phyloP scores from a whole-genome alignment of 2,329 filamentous ascomycete species.

The Fusarium continuum region DNA sequence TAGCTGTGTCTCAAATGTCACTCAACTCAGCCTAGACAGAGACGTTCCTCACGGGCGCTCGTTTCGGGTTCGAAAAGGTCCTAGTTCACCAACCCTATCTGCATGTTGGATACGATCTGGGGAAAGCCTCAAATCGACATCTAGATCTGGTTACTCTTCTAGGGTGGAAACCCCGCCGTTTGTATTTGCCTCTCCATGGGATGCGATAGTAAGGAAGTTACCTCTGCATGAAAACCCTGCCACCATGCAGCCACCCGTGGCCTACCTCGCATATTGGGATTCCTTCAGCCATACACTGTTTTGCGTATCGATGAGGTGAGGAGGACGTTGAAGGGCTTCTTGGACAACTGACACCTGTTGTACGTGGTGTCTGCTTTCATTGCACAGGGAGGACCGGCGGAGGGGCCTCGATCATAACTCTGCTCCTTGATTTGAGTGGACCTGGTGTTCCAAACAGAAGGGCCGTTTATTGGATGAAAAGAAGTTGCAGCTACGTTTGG shows the following conservation, averaged over 20 bases:
- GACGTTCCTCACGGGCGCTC: slow-evolving; percentile 11
- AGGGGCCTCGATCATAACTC: slow-evolving; percentile 23
- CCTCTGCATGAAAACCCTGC: slow-evolving; percentile 26
- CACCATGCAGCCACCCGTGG: slow-evolving; percentile 18
- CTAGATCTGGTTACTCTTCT: slow-evolving; percentile 26
- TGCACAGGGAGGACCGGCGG: slow-evolving; percentile 16
- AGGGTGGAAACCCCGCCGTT: slow-evolving; percentile 15
- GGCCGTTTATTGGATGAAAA: slow-evolving; percentile 32
- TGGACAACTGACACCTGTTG: slow-evolving; percentile 38
- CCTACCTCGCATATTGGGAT: slow-evolving; percentile 21
- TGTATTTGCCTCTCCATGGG: slow-evolving; percentile 11
- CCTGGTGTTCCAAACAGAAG: slow-evolving; percentile 17
- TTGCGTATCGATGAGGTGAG: slow-evolving; percentile 8
- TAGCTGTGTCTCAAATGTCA: slow-evolving; percentile 8
- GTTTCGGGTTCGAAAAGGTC: slow-evolving; percentile 17
- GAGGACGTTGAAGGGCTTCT: slow-evolving; percentile 20
- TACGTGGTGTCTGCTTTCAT: slow-evolving; percentile 29
- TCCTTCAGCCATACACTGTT: slow-evolving; percentile 21
- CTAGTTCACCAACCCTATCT: slow-evolving; percentile 9
- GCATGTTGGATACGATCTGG: slow-evolving; percentile 24
- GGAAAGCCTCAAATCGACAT: slow-evolving; percentile 25
- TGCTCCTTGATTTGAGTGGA: slow-evolving; percentile 18
- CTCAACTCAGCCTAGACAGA: not conserved
- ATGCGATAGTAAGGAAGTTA: slow-evolving; percentile 7
- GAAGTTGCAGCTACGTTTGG: slow-evolving; percentile 2